A percentile compares a stretch with the other conserved stretches of the same genome.
Evolutionary conservation across 2,329 filamentous ascomycete species (phyloP).

Genomic region (Ceratocystis eucalypticola): DNA sequence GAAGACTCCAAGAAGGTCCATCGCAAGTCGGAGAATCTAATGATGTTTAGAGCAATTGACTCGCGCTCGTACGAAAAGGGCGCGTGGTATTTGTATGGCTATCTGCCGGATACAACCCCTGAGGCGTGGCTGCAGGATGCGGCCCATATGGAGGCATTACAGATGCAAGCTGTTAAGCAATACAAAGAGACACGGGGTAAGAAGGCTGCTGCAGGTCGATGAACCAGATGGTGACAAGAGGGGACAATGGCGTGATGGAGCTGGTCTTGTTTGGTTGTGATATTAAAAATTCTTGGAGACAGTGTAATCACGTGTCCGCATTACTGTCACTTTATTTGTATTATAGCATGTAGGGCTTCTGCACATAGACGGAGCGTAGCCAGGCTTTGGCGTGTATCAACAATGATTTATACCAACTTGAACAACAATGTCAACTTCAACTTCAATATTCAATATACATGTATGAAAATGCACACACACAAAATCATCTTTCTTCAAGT

Average conservation of each 20-base stretch:
- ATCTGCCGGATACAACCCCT: constrained; percentile 39
- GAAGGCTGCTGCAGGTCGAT: constrained; percentile 21
- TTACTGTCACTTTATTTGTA: constrained; percentile 17
- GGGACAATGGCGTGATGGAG: not conserved
- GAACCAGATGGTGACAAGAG: not conserved
- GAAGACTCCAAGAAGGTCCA: constrained; percentile 37
- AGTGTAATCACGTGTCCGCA: not conserved
- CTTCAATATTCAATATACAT: too few species aligned
- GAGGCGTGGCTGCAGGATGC: constrained; percentile 26
- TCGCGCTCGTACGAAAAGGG: constrained; percentile 34
- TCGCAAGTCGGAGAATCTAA: constrained; percentile 50
- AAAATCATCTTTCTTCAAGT: too few species aligned
- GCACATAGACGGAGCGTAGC: constrained; percentile 8
- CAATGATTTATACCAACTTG: constrained; percentile 3
- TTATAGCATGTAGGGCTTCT: constrained; percentile 14
- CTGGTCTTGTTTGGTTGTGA: not conserved
- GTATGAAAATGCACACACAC: too few species aligned
- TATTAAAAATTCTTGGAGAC: not conserved
- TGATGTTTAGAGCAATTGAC: constrained; percentile 39
- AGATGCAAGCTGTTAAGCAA: constrained; percentile 24
- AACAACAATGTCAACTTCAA: not conserved
- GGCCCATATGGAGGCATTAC: constrained; percentile 12
- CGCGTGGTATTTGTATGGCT: constrained; percentile 54
- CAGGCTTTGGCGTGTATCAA: constrained; percentile 17
- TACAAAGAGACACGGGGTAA: constrained; percentile 25